Conservation (phyloP, 2,329 filamentous ascomycete genomes). For the Waltergamsia citrina region DNA sequence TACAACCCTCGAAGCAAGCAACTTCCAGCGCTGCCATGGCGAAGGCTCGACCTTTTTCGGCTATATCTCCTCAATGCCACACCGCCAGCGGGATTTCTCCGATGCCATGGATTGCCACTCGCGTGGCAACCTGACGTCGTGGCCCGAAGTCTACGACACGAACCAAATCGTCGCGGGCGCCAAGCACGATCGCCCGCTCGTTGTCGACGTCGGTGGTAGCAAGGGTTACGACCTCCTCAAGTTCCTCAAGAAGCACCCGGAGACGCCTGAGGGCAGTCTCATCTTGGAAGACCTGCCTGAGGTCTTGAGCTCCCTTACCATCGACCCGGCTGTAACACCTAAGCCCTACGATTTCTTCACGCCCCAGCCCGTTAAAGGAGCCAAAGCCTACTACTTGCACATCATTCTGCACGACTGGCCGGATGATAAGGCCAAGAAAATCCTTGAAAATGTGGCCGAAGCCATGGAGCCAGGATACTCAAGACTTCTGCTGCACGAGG, state of each 20-base stretch:
- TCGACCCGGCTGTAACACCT: conserved; percentile 17
- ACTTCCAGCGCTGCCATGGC: conserved; percentile 20
- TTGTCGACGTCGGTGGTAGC: conserved; percentile 25
- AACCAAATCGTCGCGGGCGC: conserved; percentile 15
- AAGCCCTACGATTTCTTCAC: conserved; percentile 36
- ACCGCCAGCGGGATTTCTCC: conserved; percentile 2
- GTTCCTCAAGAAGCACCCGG: conserved; percentile 21
- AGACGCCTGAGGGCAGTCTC: conserved; percentile 25
- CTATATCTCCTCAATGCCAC: conserved; percentile 13
- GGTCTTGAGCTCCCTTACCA: conserved; percentile 22
- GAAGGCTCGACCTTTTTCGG: conserved; percentile 16
- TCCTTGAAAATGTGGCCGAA: conserved; percentile 17
- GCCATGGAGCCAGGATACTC: conserved; percentile 22
- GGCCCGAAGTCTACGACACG: conserved; percentile 19
- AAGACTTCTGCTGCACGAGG: conserved; percentile 20
- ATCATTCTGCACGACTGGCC: conserved; percentile 30
- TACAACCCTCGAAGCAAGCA: conserved; percentile 14
- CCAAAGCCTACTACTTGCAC: conserved; percentile 28
- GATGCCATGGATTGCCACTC: conserved; percentile 24
- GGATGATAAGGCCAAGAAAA: conserved; percentile 16
- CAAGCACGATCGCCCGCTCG: conserved; percentile 11
- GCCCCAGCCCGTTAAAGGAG: conserved; percentile 30
- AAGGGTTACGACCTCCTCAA: conserved; percentile 22
- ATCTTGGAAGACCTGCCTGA: conserved; percentile 37
- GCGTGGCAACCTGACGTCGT: conserved; percentile 16